Conservation (phyloP, 75 land plant genomes). For the Ceratopteris richardii region DNA sequence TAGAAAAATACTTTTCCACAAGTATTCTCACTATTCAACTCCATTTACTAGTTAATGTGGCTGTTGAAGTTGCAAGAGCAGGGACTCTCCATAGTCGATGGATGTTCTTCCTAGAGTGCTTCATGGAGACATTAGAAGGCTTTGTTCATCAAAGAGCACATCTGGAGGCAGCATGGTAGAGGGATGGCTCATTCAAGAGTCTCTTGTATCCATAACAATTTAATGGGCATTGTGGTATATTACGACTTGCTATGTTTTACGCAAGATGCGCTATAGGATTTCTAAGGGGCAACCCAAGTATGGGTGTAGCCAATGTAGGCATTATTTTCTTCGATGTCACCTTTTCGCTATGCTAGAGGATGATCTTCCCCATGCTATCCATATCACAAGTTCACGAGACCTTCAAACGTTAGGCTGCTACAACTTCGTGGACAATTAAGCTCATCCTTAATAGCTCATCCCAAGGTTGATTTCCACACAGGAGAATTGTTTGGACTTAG, state of each 20-base stretch:
- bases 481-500: constrained; percentile 52
- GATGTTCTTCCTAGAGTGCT: too few species aligned
- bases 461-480: too few species aligned
- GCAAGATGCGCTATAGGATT: constrained; percentile 36
- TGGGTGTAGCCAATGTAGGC: constrained; percentile 77
- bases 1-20: too few species aligned
- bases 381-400: constrained; percentile 36
- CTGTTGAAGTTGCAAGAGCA: too few species aligned
- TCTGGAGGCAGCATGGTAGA: too few species aligned
- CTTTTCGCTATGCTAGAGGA: constrained; percentile 81
- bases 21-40: too few species aligned
- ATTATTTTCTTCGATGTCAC: constrained; percentile 45
- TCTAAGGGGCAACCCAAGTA: constrained; percentile 40
- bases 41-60: too few species aligned
- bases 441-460: constrained; percentile 69
- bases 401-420: constrained; percentile 47
- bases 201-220: too few species aligned
- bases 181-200: too few species aligned
- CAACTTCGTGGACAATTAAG: constrained; percentile 58
- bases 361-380: constrained; percentile 65
- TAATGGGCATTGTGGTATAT: constrained; percentile 52
- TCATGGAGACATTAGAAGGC: too few species aligned
- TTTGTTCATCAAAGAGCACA: too few species aligned
- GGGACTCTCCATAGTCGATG: too few species aligned
- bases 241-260: constrained; percentile 36